Base-by-base conservation (phyloP, 169 alveolate genomes). In the Eimeria maxima region DNA sequence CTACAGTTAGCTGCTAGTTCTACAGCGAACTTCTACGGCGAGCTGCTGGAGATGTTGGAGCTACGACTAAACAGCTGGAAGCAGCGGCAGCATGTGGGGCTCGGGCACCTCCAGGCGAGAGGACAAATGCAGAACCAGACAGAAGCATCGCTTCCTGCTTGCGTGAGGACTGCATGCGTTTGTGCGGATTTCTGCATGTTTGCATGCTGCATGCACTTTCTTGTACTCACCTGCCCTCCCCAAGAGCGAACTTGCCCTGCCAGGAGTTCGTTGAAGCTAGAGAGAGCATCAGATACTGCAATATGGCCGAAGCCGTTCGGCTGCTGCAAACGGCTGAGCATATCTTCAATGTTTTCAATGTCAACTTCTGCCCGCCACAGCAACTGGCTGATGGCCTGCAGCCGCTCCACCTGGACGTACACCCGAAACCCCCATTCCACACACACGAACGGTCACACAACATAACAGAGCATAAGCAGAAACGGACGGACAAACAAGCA, bases 291-390 rank as follows among this genome's bases (percentile, higher is more conserved):
- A 29, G 81, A 88, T 20, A 91, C 42, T 22, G 89, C 89, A 33
- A 78, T 7, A 20, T 42, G 42, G 3, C 89, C 65, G 33, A 78
- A 44, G 47, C 67, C 80, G 20, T 57, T 27, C 24, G 92, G 76
- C n/a, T 88, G 90, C 53, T 69, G 93, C 38, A 45, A 60, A 5
- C 96, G 93, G 42, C 57, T 86, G 50, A 55, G 78, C 95, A 88
- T 96, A 92, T 96, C 96, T 89, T 93, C 96, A 38, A 93, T 95
- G 38, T 97, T 97, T 71, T 97, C 97, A 29, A 97, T 84, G 87
- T 97, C 97, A 33, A 97, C 97, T 80, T 97, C 97, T 22, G 97
- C 97, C 67, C 93, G 95, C 97, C 97, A 97, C 16, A 97, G 96
- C 93, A 97, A 94, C 94, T 95, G 97, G 95, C 94, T 96, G 86